phyloP scores from a whole-genome alignment of 441 rosid species.

The Populus hybrid region DNA sequence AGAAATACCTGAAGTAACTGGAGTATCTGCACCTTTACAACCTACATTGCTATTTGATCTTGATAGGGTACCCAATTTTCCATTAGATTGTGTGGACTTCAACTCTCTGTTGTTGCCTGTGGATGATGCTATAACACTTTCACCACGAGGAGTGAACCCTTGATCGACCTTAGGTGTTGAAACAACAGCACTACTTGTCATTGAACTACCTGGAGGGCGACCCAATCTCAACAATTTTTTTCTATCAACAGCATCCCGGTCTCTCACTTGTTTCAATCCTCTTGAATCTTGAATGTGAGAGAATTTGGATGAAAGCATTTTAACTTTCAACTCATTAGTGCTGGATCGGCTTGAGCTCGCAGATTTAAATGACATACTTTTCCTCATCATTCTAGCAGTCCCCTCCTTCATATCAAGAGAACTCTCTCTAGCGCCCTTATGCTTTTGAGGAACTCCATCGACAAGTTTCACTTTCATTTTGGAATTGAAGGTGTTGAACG shows the following conservation, averaged over 20 bases:
- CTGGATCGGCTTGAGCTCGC: constrained; percentile 41
- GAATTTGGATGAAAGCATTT: constrained; percentile 48
- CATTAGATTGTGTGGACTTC: constrained; percentile 57
- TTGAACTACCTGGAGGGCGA: constrained; percentile 23
- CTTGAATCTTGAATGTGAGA: constrained; percentile 54
- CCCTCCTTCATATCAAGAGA: constrained; percentile 55
- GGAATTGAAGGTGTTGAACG: constrained; percentile 53
- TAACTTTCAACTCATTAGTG: constrained; percentile 56
- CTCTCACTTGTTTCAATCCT: constrained; percentile 57
- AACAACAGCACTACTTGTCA: constrained; percentile 32
- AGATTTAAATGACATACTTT: constrained; percentile 69
- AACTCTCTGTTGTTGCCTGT: constrained; percentile 48
- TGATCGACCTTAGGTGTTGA: constrained; percentile 48
- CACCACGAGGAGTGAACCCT: constrained; percentile 53
- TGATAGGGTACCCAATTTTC: constrained; percentile 45
- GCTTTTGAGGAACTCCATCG: constrained; percentile 63
- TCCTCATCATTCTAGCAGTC: constrained; percentile 49
- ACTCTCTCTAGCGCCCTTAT: constrained; percentile 46
- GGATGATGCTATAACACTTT: constrained; percentile 33
- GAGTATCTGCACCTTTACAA: constrained; percentile 49
- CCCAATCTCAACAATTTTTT: constrained; percentile 42
- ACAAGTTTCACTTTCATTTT: constrained; percentile 65
- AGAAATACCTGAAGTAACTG: constrained; percentile 53
- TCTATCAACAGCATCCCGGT: constrained; percentile 44
- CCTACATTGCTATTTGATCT: constrained; percentile 50